phyloP scores from a whole-genome alignment of 257 asterid species.

The Primulina tabacum region DNA sequence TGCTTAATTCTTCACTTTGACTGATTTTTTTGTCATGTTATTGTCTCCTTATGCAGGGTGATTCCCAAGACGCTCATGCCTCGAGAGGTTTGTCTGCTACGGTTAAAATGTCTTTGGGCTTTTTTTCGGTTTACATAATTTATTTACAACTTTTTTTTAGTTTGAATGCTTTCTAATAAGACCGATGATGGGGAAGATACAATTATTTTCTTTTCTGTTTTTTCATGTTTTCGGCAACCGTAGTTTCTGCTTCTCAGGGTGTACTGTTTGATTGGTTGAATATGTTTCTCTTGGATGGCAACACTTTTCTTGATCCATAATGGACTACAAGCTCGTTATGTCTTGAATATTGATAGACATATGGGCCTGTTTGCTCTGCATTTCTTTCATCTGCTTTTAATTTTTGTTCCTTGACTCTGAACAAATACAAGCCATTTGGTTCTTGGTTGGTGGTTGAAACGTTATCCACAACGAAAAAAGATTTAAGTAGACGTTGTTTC shows the following conservation, averaged over 20 bases:
- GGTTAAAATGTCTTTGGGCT: slow-evolving; percentile 34
- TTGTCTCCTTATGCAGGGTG: slow-evolving; percentile 57
- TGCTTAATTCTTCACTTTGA: slow-evolving; percentile 23
- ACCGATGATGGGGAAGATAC: slow-evolving; percentile 18
- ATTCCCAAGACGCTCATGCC: slow-evolving; percentile 99
- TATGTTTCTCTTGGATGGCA: neutral
- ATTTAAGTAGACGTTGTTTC: slow-evolving; percentile 33
- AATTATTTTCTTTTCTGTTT: neutral
- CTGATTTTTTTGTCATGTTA: slow-evolving; percentile 16
- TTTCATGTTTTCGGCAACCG: neutral
- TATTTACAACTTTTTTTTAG: neutral
- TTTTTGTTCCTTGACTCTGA: slow-evolving; percentile 16
- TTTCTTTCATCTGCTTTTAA: neutral
- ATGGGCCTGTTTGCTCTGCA: neutral
- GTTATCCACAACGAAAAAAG: slow-evolving; percentile 41
- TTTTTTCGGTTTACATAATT: slow-evolving; percentile 12
- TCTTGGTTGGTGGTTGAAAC: slow-evolving; percentile 34
- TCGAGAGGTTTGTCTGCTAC: slow-evolving; percentile 68
- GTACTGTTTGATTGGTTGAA: too few relatives aligned
- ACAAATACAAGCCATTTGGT: slow-evolving; percentile 15
- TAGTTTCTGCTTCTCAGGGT: too few relatives aligned
- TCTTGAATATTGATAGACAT: neutral
- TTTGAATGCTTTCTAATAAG: slow-evolving; percentile 21
- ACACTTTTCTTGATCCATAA: neutral
- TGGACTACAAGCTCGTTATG: neutral